Conservation (phyloP, 1,284 basidiomycete genomes). For the Xerocomus nothofagi region DNA sequence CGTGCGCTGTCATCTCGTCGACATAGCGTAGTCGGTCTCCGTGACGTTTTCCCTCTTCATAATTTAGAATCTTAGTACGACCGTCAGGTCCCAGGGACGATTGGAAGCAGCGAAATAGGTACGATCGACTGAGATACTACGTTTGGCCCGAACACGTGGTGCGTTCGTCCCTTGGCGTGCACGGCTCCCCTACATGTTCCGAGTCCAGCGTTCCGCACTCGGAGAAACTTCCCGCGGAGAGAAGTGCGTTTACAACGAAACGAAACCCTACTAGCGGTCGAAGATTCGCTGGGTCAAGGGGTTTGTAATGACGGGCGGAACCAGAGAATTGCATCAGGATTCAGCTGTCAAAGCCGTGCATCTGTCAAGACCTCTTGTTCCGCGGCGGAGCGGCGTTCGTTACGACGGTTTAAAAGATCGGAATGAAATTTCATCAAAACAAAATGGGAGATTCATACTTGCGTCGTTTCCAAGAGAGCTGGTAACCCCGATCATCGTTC, state of each 20-base stretch:
- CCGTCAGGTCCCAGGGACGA: slow-evolving; percentile 48
- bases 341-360: too few relatives aligned
- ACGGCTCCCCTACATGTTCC: slow-evolving; percentile 2
- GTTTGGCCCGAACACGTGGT: slow-evolving; percentile 50
- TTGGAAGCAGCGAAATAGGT: slow-evolving; percentile 35
- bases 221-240: slow-evolving; percentile 9
- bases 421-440: too few relatives aligned
- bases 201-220: neutral
- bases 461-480: slow-evolving; percentile 5
- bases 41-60: slow-evolving; percentile 50
- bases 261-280: too few relatives aligned
- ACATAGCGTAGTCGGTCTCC: too few relatives aligned
- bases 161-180: too few relatives aligned
- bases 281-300: slow-evolving; percentile 5
- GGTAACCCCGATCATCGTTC: neutral
- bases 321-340: slow-evolving; percentile 13
- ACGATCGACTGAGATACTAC: slow-evolving; percentile 43
- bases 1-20: neutral
- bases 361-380: slow-evolving; percentile 10
- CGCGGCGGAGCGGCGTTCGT: slow-evolving; percentile 10
- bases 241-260: too few relatives aligned
- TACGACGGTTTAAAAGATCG: slow-evolving; percentile 11
- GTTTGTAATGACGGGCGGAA: slow-evolving; percentile 11
- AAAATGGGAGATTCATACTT: too few relatives aligned
- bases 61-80: slow-evolving; percentile 47